A percentile compares a stretch with the other conserved stretches of the same genome.
These are phyloP conservation scores for Pseudocercospora eumusae DNA, from an alignment of 2,329 filamentous ascomycete species.

Conservation along the genomic window DNA sequence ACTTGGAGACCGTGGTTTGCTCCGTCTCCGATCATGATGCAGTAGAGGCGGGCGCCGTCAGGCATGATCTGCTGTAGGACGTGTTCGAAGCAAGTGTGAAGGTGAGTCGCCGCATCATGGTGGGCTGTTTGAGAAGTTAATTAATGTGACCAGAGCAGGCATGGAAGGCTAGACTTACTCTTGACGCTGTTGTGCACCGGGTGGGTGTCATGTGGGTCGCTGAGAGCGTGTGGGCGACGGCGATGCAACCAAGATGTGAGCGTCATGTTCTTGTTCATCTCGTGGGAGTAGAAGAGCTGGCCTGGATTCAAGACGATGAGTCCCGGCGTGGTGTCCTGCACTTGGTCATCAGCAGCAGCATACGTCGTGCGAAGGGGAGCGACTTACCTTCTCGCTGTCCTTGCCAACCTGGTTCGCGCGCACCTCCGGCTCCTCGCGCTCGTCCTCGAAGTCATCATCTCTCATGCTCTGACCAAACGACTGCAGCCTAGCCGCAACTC, in stretches of 20 bases:
- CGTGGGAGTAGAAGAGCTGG: constrained; percentile 74
- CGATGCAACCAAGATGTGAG: constrained; percentile 58
- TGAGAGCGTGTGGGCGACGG: constrained; percentile 62
- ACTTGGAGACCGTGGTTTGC: constrained; percentile 47
- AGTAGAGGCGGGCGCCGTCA: constrained; percentile 58
- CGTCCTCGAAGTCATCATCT: background rate
- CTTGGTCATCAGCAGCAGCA: background rate
- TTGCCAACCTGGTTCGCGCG: background rate
- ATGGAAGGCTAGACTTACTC: constrained; percentile 6
- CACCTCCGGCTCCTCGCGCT: constrained; percentile 4
- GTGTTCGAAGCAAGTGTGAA: constrained; percentile 65
- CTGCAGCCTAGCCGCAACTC: constrained; percentile 57
- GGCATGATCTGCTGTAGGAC: constrained; percentile 56
- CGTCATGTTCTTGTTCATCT: constrained; percentile 62
- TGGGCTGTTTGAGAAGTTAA: constrained; percentile 49
- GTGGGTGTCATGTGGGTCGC: constrained; percentile 57
- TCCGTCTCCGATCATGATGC: constrained; percentile 71
- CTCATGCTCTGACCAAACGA: constrained; percentile 12
- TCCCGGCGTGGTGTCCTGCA: constrained; percentile 49
- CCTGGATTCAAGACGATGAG: constrained; percentile 78
- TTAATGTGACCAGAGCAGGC: background rate
- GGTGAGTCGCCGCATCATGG: constrained; percentile 59
- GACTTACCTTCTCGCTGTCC: constrained; percentile 6
- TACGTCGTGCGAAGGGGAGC: background rate
- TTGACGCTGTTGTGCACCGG: constrained; percentile 61